These are phyloP conservation scores for Fusarium sacchari DNA, from an alignment of 2,329 filamentous ascomycete species.

Conservation along the genomic window DNA sequence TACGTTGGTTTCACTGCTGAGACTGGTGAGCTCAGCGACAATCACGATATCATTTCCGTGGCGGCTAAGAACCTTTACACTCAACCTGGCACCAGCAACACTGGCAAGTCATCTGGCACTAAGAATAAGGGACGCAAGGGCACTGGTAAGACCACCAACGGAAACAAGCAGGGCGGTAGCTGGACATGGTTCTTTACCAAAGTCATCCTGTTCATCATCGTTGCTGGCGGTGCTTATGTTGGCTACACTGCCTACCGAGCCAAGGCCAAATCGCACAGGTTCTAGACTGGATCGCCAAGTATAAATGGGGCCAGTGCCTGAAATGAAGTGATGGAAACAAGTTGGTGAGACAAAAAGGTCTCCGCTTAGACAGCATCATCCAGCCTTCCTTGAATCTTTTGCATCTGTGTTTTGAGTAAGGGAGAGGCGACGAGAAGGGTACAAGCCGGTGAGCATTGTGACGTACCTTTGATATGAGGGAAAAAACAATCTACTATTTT, in stretches of 20 bases:
- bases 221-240: slow-evolving; percentile 79
- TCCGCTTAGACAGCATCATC: slow-evolving; percentile 24
- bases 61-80: slow-evolving; percentile 89
- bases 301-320: background rate
- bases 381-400: slow-evolving; percentile 22
- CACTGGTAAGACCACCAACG: slow-evolving; percentile 47
- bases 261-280: slow-evolving; percentile 68
- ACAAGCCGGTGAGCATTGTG: slow-evolving; percentile 23
- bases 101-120: slow-evolving; percentile 50
- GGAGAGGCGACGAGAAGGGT: slow-evolving; percentile 10
- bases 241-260: slow-evolving; percentile 86
- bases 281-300: slow-evolving; percentile 51
- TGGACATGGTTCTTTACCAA: slow-evolving; percentile 79
- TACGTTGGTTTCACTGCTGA: slow-evolving; percentile 86
- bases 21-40: slow-evolving; percentile 95
- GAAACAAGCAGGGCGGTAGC: slow-evolving; percentile 58
- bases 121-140: slow-evolving; percentile 51
- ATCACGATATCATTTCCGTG: slow-evolving; percentile 94
- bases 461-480: slow-evolving; percentile 14
- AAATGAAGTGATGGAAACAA: slow-evolving; percentile 1
- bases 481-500: slow-evolving; percentile 22
- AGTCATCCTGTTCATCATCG: slow-evolving; percentile 77
- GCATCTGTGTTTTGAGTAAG: slow-evolving; percentile 32
- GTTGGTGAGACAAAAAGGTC: slow-evolving; percentile 9
- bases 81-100: slow-evolving; percentile 56